Percentiles rank a stretch among this genome's conserved stretches.
Evolutionary conservation across 495 filamentous ascomycete species (phyloP).

Genomic region (Evansstolkia leycettana): DNA sequence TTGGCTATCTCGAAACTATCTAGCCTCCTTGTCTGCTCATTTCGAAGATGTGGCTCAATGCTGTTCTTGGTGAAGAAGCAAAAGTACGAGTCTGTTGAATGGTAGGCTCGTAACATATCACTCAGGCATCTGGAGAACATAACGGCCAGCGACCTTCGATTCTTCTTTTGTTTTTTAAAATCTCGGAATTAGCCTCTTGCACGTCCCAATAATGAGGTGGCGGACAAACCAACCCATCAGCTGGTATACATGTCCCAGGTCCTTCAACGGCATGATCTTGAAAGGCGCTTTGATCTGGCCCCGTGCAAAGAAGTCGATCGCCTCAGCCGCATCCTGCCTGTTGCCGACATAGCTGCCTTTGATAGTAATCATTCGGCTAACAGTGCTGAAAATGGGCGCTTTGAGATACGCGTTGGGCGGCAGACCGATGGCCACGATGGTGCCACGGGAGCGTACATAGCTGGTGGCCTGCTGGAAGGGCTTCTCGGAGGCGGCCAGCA

Average conservation of each 20-base stretch:
- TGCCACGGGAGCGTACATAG: constrained; percentile 70
- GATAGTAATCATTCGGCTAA: constrained; percentile 82
- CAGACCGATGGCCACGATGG: constrained; percentile 74
- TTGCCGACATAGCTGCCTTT: constrained; percentile 91
- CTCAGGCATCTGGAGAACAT: constrained; percentile 65
- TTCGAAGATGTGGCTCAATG: too few species aligned
- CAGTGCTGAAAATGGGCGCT: constrained; percentile 76
- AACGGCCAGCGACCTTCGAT: constrained; percentile 74
- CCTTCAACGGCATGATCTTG: constrained; percentile 66
- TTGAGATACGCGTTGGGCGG: constrained; percentile 65
- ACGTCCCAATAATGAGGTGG: not conserved
- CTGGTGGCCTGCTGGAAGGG: constrained; percentile 89
- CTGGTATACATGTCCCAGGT: constrained; percentile 66
- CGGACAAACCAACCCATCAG: constrained; percentile 41
- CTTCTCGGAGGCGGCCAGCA: constrained; percentile 75
- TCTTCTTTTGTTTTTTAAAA: constrained; percentile 24
- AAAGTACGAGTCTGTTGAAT: too few species aligned
- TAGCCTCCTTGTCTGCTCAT: too few species aligned
- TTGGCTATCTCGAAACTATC: too few species aligned
- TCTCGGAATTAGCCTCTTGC: not conserved
- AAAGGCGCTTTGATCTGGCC: constrained; percentile 78
- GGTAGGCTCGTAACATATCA: too few species aligned
- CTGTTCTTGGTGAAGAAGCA: too few species aligned
- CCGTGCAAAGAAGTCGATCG: constrained; percentile 73
- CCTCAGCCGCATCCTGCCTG: constrained; percentile 71